Percentiles rank a stretch among this genome's conserved stretches.
phyloP scores from a whole-genome alignment of 495 filamentous ascomycete genomes.

The Annulohypoxylon maeteangense region DNA sequence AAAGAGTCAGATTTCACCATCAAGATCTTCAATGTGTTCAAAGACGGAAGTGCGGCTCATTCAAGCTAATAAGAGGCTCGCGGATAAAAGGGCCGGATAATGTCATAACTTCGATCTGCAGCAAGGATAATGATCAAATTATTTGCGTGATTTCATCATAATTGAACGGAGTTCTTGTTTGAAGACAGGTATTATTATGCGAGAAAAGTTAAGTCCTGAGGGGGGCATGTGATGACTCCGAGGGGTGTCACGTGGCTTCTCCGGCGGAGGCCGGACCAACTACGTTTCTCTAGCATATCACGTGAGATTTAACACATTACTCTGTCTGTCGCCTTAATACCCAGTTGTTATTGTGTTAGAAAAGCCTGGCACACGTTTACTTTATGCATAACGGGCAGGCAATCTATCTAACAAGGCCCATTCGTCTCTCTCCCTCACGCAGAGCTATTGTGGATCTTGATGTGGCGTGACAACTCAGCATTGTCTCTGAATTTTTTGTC shows the following conservation, averaged over 20 bases:
- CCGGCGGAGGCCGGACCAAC: too few species aligned
- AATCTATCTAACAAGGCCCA: too few species aligned
- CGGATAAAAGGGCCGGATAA: conserved; percentile 37
- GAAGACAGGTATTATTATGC: neutral
- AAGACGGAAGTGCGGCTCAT: conserved; percentile 9
- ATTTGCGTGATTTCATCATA: neutral
- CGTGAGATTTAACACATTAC: too few species aligned
- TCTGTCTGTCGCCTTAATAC: too few species aligned
- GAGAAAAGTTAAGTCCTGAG: neutral
- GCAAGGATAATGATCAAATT: neutral
- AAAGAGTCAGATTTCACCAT: neutral
- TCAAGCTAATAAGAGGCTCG: neutral
- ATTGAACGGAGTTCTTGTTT: neutral
- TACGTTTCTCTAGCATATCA: too few species aligned
- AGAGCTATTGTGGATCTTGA: too few species aligned
- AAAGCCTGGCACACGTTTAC: too few species aligned
- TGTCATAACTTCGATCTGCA: neutral
- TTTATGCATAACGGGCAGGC: too few species aligned
- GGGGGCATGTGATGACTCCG: neutral
- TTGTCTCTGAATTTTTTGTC: too few species aligned
- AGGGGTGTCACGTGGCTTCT: neutral
- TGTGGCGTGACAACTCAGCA: too few species aligned
- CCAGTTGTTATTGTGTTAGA: too few species aligned
- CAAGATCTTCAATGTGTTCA: conserved; percentile 11
- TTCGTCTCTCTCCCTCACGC: too few species aligned